Base-by-base conservation (phyloP, 2,329 filamentous ascomycete species). In the Rugonectria rugulosa region DNA sequence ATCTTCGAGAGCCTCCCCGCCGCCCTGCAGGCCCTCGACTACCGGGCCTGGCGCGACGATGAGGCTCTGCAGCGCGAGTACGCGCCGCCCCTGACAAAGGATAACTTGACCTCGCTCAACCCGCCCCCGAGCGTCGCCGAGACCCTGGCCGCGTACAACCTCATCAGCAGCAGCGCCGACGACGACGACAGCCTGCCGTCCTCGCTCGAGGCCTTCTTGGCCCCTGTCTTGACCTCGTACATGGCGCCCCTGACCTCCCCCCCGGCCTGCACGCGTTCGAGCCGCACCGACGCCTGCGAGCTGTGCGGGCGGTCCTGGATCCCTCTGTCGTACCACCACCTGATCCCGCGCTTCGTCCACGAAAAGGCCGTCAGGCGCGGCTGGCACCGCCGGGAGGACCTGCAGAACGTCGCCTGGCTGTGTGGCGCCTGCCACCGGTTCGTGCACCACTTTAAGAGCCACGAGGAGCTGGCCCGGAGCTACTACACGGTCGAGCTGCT, bases 321-420 rank as follows among this genome's bases (percentile, higher is more conserved):
- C 19, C 85, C 86, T 8, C 73, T 95, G 57, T 90, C 88, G 1
- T 96, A 95, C 70, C 92, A 96, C 69, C 92, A 96, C 75, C 77
- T 96, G 37, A 92, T 96, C 49, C 92, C 92, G n/a, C 83, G 86
- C 34, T 82, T 84, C 37, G 87, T 91, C 56, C 91, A 96, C 72
- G 86, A 83, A 7, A 91, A 92, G 70, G 90, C 84, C 4, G 71
- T 91, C 32, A 91, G 90, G 77, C 79, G 90, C 36, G 89, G 88
- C 1, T 96, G 91, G 91, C 90, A 93, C 76, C 81, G 82, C 4
- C 84, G 86, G 59, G 89, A 90, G 71, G 84, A 87, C 74, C 71
- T 96, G 72, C 86, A 90, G 66, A 92, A 87, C 69, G 92, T 95
- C 17, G 91, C 92, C 11, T 96, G 91, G 91, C 74, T 96, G 62